phyloP scores from a whole-genome alignment of 768 basidiomycete genomes.

The Sporobolomyces pararoseus region DNA sequence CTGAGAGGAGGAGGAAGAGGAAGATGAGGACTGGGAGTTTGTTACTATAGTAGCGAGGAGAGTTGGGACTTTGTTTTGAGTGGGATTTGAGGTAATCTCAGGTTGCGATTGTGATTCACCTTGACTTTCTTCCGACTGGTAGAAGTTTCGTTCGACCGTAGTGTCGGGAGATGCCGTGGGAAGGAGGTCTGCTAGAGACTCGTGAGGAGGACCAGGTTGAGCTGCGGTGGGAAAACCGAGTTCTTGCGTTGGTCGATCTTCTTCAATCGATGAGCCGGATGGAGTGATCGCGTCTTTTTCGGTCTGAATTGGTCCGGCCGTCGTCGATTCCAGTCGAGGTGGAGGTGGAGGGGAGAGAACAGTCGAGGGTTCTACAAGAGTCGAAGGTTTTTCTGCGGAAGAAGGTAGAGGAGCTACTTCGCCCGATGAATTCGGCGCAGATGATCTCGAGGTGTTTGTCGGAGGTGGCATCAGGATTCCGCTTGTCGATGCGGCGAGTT shows the following conservation, averaged over 20 bases:
- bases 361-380: not conserved
- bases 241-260: conserved; percentile 5
- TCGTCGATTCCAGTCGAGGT: not conserved
- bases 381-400: conserved; percentile 3
- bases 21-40: not conserved
- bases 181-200: not conserved
- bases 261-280: not conserved
- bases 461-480: conserved; percentile 31
- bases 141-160: not conserved
- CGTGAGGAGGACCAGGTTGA: not conserved
- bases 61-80: too few relatives aligned
- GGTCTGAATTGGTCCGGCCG: not conserved
- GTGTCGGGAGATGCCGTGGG: not conserved
- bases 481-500: conserved; percentile 10
- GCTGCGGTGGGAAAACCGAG: not conserved
- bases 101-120: conserved; percentile 1
- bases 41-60: too few relatives aligned
- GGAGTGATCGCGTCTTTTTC: not conserved
- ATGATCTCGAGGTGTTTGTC: not conserved
- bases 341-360: not conserved
- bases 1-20: not conserved
- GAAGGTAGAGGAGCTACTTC: not conserved
- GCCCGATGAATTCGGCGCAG: not conserved
- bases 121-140: not conserved
- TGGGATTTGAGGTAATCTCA: not conserved